These are phyloP conservation scores for Jackrogersella minutella DNA, from an alignment of 495 filamentous ascomycete species.

Conservation along the genomic window DNA sequence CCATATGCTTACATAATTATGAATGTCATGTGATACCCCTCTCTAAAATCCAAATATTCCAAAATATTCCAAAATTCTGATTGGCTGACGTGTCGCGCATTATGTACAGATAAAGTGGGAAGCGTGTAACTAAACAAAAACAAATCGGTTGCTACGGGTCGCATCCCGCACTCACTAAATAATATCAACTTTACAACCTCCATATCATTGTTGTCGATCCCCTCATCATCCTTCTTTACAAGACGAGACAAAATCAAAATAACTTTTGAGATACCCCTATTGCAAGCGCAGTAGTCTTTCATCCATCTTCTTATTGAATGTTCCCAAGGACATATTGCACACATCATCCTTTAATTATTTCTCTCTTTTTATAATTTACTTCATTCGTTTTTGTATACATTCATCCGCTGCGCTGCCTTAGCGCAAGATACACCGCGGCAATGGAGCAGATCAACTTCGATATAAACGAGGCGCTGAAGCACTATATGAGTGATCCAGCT, in stretches of 20 bases:
- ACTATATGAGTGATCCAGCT: constrained; percentile 91
- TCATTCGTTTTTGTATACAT: constrained; percentile 1
- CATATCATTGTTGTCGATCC: constrained; percentile 1
- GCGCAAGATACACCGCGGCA: constrained; percentile 43
- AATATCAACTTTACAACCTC: constrained; percentile 4
- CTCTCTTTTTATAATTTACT: neutral
- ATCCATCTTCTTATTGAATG: constrained; percentile 17
- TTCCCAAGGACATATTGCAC: neutral
- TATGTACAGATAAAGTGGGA: neutral
- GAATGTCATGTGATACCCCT: neutral
- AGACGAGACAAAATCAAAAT: constrained; percentile 4
- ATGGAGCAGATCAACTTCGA: constrained; percentile 90
- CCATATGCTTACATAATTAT: too few species aligned
- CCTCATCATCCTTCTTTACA: constrained; percentile 3
- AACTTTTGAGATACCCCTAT: constrained; percentile 21
- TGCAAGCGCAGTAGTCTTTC: constrained; percentile 10
- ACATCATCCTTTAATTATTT: constrained; percentile 4
- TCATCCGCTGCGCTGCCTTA: constrained; percentile 19
- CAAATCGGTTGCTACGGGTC: constrained; percentile 50
- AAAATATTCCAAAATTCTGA: constrained; percentile 17
- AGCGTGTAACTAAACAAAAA: constrained; percentile 48
- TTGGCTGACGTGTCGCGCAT: constrained; percentile 17
- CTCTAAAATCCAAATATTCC: too few species aligned
- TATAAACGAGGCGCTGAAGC: constrained; percentile 93
- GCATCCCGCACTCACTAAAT: neutral